Base-by-base conservation (phyloP, 108 stramenopile species). In the Skeletonema potamos region DNA sequence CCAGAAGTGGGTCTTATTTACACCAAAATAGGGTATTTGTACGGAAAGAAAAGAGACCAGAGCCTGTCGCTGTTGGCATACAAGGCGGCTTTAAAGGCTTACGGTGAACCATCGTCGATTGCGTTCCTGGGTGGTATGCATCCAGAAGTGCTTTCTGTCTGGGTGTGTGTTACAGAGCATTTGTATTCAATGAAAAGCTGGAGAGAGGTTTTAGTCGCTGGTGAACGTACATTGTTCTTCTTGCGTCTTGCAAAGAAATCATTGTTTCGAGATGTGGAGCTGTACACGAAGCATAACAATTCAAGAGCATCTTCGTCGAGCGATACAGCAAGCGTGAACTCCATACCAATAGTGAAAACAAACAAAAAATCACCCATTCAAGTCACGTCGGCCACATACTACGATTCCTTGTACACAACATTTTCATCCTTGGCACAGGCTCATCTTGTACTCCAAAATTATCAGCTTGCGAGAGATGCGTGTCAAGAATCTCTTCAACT, bases 131-230 rank as follows among this genome's bases (percentile, higher is more conserved):
- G 56, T 15, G 62, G 32, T 4, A 39, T 51, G 3, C 44, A 77
- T 54, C 64, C 64, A 12, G 76, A 77, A 33, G 64, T 70, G 5
- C 32, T 70, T 1, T 70, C 69, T n/a, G 27, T 68, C 9, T 77
- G 76, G 76, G 76, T 77, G 48, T 46, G 70, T 60, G 63, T 77
- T 13, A 71, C 76, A 20, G 76, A 77, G 39, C 54, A 66, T 18
- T 48, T 70, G 34, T 34, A 28, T 27, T 43, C 41, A 24, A 30
- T 77, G 17, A 71, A 66, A 61, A 58, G 43, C 29, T 66, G 68
- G 76, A 36, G 60, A 11, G 76, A 77, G 37, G 69, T 69, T 27
- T n/a, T 77, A 36, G 58, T 66, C 5, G 56, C 76, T 2, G 76
- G 76, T 39, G 54, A 33, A 22, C 76, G 76, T 56, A 64, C 76